These are phyloP conservation scores for Rhynchosporium agropyri DNA, from an alignment of 2,329 filamentous ascomycete genomes.

Conservation along the genomic window DNA sequence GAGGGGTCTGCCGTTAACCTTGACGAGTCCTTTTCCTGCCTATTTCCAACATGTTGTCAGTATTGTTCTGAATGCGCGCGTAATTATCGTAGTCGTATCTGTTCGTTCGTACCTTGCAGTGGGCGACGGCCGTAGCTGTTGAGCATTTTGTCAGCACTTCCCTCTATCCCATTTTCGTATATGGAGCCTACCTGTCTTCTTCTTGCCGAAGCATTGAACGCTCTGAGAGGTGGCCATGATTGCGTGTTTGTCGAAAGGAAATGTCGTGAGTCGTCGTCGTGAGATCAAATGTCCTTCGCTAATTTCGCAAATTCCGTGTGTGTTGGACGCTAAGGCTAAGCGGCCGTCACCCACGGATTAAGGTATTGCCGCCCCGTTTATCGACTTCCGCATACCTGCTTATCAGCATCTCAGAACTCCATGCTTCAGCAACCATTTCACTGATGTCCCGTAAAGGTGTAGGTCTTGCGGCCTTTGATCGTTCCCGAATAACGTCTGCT, in stretches of 20 bases:
- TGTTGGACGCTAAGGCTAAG: neutral
- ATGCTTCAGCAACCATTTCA: constrained; percentile 18
- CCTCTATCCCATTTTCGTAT: constrained; percentile 11
- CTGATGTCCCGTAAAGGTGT: constrained; percentile 77
- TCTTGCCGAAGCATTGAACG: constrained; percentile 99
- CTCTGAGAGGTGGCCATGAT: constrained; percentile 67
- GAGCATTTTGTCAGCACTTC: constrained; percentile 43
- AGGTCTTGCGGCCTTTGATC: constrained; percentile 87
- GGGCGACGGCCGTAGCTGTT: constrained; percentile 70
- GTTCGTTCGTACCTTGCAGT: constrained; percentile 69
- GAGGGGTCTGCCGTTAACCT: constrained; percentile 98
- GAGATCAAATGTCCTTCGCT: constrained; percentile 17
- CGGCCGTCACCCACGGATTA: neutral
- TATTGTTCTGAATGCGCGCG: constrained; percentile 22
- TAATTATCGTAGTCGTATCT: constrained; percentile 15
- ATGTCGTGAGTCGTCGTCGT: constrained; percentile 19
- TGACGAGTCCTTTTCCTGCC: constrained; percentile 87
- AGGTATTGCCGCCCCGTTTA: neutral
- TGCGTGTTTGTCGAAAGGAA: constrained; percentile 26
- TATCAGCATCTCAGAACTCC: neutral
- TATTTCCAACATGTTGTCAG: constrained; percentile 45
- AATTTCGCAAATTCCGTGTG: constrained; percentile 6
- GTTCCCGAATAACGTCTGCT: constrained; percentile 79
- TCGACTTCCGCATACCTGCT: neutral
- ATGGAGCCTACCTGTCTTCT: constrained; percentile 61